A percentile compares a stretch with the other conserved stretches of the same genome.
Conservation (phyloP, 2,329 filamentous ascomycete species). For the Thielaviopsis punctulata region DNA sequence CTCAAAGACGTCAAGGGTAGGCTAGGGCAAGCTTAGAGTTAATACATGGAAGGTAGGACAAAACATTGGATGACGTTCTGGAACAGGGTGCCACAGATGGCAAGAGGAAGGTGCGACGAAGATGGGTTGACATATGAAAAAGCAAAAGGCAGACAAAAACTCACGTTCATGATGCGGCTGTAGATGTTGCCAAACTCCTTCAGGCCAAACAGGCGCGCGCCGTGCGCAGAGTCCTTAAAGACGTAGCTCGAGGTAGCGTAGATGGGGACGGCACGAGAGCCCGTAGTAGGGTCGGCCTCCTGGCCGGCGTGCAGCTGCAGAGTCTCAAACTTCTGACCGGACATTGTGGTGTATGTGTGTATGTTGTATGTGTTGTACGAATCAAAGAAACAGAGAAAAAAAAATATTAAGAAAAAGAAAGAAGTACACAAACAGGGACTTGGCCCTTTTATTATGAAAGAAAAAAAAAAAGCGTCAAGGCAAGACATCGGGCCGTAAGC, state of each 20-base stretch:
- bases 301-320: constrained; percentile 77
- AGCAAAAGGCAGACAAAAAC: constrained; percentile 16
- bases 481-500: too few relatives aligned
- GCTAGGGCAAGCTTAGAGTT: constrained; percentile 28
- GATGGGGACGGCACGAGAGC: constrained; percentile 83
- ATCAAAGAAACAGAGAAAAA: constrained; percentile 12
- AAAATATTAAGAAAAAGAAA: neutral
- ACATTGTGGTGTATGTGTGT: constrained; percentile 15
- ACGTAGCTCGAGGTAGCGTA: constrained; percentile 87
- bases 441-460: too few relatives aligned
- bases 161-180: constrained; percentile 83
- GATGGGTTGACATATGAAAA: neutral
- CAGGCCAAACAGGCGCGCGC: constrained; percentile 84
- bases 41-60: neutral
- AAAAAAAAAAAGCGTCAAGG: neutral
- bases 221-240: constrained; percentile 94
- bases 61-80: neutral
- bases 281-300: constrained; percentile 62
- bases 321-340: constrained; percentile 57
- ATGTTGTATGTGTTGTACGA: constrained; percentile 5
- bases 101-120: neutral
- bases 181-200: constrained; percentile 98
- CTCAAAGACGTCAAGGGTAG: constrained; percentile 90
- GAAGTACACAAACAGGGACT: neutral
- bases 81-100: too few relatives aligned